Evolutionary conservation across 495 filamentous ascomycete genomes (phyloP), one percentile per base, ranked within the genome.

Genomic region (Penicillium waksmanii): DNA sequence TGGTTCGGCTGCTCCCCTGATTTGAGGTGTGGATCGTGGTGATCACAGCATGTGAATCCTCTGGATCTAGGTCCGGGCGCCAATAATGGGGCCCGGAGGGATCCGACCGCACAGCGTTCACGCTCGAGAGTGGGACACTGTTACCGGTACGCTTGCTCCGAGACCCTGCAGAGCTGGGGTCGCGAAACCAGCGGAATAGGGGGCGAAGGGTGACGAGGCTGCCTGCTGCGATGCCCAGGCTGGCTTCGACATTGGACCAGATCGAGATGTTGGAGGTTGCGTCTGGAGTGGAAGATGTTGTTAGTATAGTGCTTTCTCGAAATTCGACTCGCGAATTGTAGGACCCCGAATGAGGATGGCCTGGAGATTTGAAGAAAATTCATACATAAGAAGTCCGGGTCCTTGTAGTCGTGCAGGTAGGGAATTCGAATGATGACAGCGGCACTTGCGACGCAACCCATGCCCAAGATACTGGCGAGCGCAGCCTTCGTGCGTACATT

Each of bases 201-300:
- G 79, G 78, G 15, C 76, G 75, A n/a, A 81, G 73, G 9, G 76
- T 79, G 7, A 77, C 75, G 3, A 82, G 73, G 46, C 75, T 78
- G 34, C 76, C 80, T 34, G 77, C 76, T 21, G 74, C 70, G 47
- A 82, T 80, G 23, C 77, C 80, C 1, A 81, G 67, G n/a, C 74
- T 68, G 15, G 70, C 73, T 58, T 82, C 78, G 59, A 80, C 67
- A 27, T 74, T 75, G 43, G 76, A 77, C 79, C 79, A 82, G 44
- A 82, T 76, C 8, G 72, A 78, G 47, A 80, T 77, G 11, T 75
- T 55, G 49, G 68, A 56, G 13, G 77, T 80, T 47, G 74, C 77
- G 46, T 77, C 76, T 79, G 23, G 50, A 13, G 27, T 3, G 21
- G 0, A 6, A 8, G 53, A 10, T 19, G 46, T 34, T 40, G 51